Evolutionary conservation across 176 grass and related monocot species (phyloP).

Genomic region (Olyra latifolia): DNA sequence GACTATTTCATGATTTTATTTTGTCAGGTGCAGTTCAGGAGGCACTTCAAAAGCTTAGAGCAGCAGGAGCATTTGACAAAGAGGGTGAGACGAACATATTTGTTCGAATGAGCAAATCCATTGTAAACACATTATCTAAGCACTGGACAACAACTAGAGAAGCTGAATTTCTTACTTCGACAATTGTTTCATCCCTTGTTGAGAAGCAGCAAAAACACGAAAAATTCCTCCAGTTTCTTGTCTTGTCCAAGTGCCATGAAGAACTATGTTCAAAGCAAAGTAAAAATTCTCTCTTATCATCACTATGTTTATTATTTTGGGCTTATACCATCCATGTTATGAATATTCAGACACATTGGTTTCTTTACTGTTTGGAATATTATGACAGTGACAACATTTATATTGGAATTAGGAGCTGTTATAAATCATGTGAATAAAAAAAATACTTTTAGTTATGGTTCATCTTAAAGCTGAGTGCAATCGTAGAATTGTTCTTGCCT

Average conservation of each 20-base stretch:
- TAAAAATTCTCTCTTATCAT: conserved; percentile 35
- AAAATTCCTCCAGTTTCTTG: conserved; percentile 91
- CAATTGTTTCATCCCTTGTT: conserved; percentile 86
- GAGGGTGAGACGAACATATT: conserved; percentile 93
- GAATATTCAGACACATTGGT: neutral
- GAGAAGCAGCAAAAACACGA: conserved; percentile 92
- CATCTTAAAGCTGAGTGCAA: neutral
- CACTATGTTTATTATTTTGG: conserved; percentile 26
- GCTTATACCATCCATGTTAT: neutral
- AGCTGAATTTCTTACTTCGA: conserved; percentile 86
- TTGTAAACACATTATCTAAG: conserved; percentile 90
- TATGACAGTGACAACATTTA: neutral
- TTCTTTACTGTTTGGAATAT: neutral
- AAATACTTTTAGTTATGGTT: neutral
- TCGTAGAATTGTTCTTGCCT: neutral
- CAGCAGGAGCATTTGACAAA: conserved; percentile 86
- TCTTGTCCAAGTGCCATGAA: conserved; percentile 81
- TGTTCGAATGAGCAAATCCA: conserved; percentile 86
- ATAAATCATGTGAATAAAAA: conserved; percentile 9
- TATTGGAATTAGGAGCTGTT: conserved; percentile 10
- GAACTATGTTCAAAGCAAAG: conserved; percentile 90
- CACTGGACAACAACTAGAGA: conserved; percentile 99
- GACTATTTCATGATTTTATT: conserved; percentile 87
- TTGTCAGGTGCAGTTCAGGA: conserved; percentile 69
- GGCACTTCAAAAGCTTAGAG: conserved; percentile 72